These are phyloP conservation scores for Nakazawaea siamensis DNA, from an alignment of 805 yeast species.

Conservation along the genomic window DNA sequence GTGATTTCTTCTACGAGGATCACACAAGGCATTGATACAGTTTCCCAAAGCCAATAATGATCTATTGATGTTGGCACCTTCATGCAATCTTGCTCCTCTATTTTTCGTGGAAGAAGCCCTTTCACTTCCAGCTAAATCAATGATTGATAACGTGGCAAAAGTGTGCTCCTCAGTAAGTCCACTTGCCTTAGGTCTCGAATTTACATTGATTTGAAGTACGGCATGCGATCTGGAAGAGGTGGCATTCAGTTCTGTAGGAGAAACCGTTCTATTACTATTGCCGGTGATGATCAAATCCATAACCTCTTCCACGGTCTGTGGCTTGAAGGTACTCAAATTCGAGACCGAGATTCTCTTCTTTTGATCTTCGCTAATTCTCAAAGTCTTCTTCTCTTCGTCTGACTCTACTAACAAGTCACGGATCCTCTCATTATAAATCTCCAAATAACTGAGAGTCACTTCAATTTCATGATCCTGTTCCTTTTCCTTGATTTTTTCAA, in stretches of 20 bases:
- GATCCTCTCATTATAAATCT: conserved; percentile 86
- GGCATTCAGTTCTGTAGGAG: conserved; percentile 87
- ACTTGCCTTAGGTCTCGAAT: conserved; percentile 49
- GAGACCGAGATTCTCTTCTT: conserved; percentile 60
- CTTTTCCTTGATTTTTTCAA: conserved; percentile 46
- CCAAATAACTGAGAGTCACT: conserved; percentile 65
- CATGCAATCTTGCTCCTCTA: conserved; percentile 71
- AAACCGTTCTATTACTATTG: conserved; percentile 67
- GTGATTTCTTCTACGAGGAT: conserved; percentile 56
- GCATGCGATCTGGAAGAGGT: conserved; percentile 93
- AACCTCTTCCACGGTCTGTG: conserved; percentile 58
- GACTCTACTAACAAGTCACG: conserved; percentile 54
- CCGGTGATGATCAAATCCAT: conserved; percentile 73
- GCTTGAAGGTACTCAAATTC: conserved; percentile 57
- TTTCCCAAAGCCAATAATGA: conserved; percentile 86
- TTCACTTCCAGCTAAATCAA: conserved; percentile 93
- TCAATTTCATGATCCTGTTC: conserved; percentile 50
- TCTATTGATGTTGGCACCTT: conserved; percentile 90
- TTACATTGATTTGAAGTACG: conserved; percentile 72
- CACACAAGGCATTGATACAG: conserved; percentile 88
- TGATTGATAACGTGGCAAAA: conserved; percentile 75
- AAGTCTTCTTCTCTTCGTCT: conserved; percentile 27
- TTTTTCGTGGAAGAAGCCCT: conserved; percentile 87
- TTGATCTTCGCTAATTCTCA: conserved; percentile 66
- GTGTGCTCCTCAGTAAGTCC: conserved; percentile 61